Evolutionary conservation across 768 basidiomycete species (phyloP).

Genomic region (Leccinum boreale): DNA sequence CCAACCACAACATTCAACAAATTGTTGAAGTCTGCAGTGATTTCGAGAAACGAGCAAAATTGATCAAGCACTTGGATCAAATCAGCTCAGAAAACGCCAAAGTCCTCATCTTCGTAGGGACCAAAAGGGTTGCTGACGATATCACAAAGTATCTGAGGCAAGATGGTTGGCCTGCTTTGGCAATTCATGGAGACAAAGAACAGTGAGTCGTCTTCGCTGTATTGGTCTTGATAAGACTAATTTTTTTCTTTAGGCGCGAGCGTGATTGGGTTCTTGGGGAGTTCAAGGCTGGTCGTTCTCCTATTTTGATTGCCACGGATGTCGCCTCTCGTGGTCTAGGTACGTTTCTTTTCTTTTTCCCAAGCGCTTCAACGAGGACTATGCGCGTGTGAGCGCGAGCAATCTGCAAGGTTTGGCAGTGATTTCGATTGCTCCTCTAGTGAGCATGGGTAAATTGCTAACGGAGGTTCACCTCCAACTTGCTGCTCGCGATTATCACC

Average conservation of each 20-base stretch:
- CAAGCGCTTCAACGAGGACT: conserved; percentile 32
- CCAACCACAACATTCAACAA: conserved; percentile 97
- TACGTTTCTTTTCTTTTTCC: conserved; percentile 58
- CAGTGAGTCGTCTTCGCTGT: conserved; percentile 54
- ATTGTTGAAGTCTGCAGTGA: conserved; percentile 96
- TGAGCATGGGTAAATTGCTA: conserved; percentile 24
- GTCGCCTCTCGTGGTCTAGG: conserved; percentile 99
- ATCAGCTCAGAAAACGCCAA: conserved; percentile 97
- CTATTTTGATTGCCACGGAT: conserved; percentile 98
- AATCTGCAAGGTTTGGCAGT: conserved; percentile 28
- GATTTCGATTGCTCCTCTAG: conserved; percentile 21
- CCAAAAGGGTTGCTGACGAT: conserved; percentile 97
- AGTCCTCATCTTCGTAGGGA: conserved; percentile 97
- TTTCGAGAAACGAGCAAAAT: conserved; percentile 93
- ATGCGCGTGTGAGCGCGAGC: conserved; percentile 31
- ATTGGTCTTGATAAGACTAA: background rate
- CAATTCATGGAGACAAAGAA: conserved; percentile 99
- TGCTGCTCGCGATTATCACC: conserved; percentile 24
- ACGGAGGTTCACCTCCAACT: conserved; percentile 11
- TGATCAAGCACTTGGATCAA: conserved; percentile 95
- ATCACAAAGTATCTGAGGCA: conserved; percentile 96
- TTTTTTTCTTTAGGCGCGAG: conserved; percentile 61
- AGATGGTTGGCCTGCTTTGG: conserved; percentile 99
- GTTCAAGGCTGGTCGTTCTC: conserved; percentile 97
- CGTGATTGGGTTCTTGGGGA: conserved; percentile 99